A percentile compares a stretch with the other conserved stretches of the same genome.
Conservation (phyloP, 2,329 filamentous ascomycete species). For the Hypoxylon sp. region DNA sequence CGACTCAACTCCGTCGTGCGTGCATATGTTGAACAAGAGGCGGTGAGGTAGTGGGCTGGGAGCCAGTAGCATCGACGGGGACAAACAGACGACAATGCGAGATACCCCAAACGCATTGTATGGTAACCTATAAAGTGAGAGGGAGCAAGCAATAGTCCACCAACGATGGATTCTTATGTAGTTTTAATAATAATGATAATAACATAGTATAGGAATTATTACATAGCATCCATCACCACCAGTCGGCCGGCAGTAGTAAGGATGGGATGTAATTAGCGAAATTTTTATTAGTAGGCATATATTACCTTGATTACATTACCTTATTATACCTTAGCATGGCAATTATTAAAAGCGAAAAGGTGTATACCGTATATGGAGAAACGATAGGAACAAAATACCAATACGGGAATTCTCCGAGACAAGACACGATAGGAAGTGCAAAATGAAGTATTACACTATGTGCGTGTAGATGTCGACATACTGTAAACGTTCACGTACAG, state of each 20-base stretch:
- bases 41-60: conserved; percentile 35
- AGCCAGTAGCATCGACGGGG: conserved; percentile 26
- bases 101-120: conserved; percentile 19
- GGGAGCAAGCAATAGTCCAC: conserved; percentile 28
- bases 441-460: conserved; percentile 16
- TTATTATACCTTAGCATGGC: conserved; percentile 18
- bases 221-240: too few relatives aligned
- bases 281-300: conserved; percentile 3
- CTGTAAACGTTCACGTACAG: conserved; percentile 2
- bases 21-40: conserved; percentile 40
- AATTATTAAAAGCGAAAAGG: conserved; percentile 7
- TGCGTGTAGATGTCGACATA: conserved; percentile 5
- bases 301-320: conserved; percentile 9
- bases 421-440: conserved; percentile 29
- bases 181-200: too few relatives aligned
- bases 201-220: conserved; percentile 6
- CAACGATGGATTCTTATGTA: not conserved
- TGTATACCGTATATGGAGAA: conserved; percentile 22
- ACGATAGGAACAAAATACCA: conserved; percentile 27
- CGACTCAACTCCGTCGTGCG: conserved; percentile 22
- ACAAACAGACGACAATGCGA: conserved; percentile 11
- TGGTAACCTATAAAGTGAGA: conserved; percentile 30
- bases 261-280: conserved; percentile 31
- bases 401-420: conserved; percentile 43
- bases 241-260: not conserved